Percentiles rank a stretch among this genome's conserved stretches.
phyloP scores from a whole-genome alignment of 2,329 filamentous ascomycete species.

The Cadophora sp. region DNA sequence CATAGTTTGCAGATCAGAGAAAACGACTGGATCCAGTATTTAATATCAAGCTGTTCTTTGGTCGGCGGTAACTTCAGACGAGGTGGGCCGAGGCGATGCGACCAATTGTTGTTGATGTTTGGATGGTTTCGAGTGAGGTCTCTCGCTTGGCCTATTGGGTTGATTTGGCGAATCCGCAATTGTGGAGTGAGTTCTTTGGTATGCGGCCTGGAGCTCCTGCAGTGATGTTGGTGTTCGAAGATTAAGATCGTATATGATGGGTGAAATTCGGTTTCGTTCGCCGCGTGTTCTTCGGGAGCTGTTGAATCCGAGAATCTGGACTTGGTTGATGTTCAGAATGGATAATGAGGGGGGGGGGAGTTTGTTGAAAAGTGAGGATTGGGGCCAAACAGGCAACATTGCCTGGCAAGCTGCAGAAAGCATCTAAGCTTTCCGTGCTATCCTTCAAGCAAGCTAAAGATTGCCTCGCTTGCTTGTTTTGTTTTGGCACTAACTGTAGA shows the following conservation, averaged over 20 bases:
- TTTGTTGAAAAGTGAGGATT: too few species aligned
- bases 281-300: background rate
- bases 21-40: background rate
- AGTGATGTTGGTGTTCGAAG: constrained; percentile 4
- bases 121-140: background rate
- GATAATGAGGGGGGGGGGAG: too few species aligned
- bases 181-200: background rate
- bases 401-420: too few species aligned
- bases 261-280: background rate
- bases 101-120: constrained; percentile 2
- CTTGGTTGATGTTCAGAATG: too few species aligned
- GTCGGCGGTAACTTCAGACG: constrained; percentile 12
- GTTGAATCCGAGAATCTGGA: background rate
- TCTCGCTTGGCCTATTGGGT: background rate
- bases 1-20: background rate
- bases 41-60: background rate
- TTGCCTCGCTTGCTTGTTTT: too few species aligned
- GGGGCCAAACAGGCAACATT: too few species aligned
- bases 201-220: constrained; percentile 1
- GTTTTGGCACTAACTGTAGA: too few species aligned
- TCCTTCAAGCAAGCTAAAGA: too few species aligned
- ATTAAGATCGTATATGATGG: background rate
- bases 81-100: constrained; percentile 1
- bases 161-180: constrained; percentile 2
- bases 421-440: too few species aligned